Conservation (phyloP, 2,329 filamentous ascomycete genomes). For the Clonostachys chloroleuca region DNA sequence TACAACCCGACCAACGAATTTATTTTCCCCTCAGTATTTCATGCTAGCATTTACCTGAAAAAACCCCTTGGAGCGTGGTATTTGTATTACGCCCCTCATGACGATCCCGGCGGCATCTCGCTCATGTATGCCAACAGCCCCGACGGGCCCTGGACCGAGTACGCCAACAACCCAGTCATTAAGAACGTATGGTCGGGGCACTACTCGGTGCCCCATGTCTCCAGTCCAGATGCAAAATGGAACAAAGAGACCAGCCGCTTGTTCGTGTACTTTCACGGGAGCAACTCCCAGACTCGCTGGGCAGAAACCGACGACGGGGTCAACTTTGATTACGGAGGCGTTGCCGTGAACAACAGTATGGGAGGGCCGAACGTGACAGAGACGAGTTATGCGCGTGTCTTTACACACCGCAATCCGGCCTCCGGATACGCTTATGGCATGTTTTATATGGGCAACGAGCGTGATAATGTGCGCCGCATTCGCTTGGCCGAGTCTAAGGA, state of each 20-base stretch:
- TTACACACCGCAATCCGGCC: conserved; percentile 9
- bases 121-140: conserved; percentile 11
- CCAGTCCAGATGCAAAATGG: conserved; percentile 9
- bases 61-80: conserved; percentile 12
- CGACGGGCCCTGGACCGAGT: conserved; percentile 8
- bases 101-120: conserved; percentile 13
- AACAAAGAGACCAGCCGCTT: conserved; percentile 5
- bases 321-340: conserved; percentile 8
- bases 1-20: conserved; percentile 17
- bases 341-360: conserved; percentile 13
- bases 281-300: conserved; percentile 9
- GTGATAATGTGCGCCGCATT: conserved; percentile 12
- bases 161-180: conserved; percentile 8
- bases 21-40: conserved; percentile 16
- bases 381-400: conserved; percentile 16
- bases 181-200: conserved; percentile 3
- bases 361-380: conserved; percentile 12
- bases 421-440: conserved; percentile 14
- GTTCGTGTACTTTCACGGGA: conserved; percentile 10
- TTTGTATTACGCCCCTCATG: conserved; percentile 17
- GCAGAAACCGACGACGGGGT: conserved; percentile 8
- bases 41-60: conserved; percentile 10
- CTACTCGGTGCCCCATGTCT: conserved; percentile 9
- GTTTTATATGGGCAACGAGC: conserved; percentile 18
- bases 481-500: conserved; percentile 14